Conservation (phyloP, 1,284 basidiomycete genomes). For the Moesziomyces sp. region DNA sequence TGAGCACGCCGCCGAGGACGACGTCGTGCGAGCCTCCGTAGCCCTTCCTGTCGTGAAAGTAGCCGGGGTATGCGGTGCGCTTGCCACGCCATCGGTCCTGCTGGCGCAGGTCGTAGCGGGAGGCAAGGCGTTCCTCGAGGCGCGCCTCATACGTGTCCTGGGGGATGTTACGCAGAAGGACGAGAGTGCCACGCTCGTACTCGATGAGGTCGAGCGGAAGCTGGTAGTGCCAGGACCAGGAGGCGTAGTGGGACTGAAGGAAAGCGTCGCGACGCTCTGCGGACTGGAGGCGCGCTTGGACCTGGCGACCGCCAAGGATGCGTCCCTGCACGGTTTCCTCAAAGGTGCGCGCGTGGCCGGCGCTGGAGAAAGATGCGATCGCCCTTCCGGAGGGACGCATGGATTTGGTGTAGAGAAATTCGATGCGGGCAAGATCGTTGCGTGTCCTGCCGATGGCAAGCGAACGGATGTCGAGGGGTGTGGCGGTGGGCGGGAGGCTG, state of each 20-base stretch:
- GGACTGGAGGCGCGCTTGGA: slow-evolving; percentile 13
- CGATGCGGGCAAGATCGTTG: slow-evolving; percentile 34
- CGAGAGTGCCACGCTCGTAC: slow-evolving; percentile 43
- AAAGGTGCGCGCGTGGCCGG: slow-evolving; percentile 12
- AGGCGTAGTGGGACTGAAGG: slow-evolving; percentile 10
- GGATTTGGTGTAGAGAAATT: slow-evolving; percentile 27
- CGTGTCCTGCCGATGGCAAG: slow-evolving; percentile 16
- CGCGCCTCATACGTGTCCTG: slow-evolving; percentile 47
- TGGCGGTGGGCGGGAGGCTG: slow-evolving; percentile 29
- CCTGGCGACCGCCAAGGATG: slow-evolving; percentile 26
- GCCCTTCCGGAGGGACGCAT: slow-evolving; percentile 26
- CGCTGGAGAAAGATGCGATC: slow-evolving; percentile 25
- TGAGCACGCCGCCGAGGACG: slow-evolving; percentile 34
- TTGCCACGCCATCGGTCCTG: slow-evolving; percentile 38
- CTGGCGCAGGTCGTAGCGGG: slow-evolving; percentile 39
- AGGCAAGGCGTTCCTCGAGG: slow-evolving; percentile 44
- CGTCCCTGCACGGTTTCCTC: slow-evolving; percentile 15
- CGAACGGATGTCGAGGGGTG: slow-evolving; percentile 31
- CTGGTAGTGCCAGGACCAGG: slow-evolving; percentile 17
- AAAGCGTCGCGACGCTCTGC: neutral
- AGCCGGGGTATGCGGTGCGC: slow-evolving; percentile 15
- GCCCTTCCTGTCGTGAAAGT: slow-evolving; percentile 8
- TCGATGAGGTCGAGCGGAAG: slow-evolving; percentile 42
- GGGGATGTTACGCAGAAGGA: slow-evolving; percentile 49
- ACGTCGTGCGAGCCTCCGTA: slow-evolving; percentile 30